phyloP scores from a whole-genome alignment of 2,329 filamentous ascomycete genomes.

The Alternaria tenuissima region DNA sequence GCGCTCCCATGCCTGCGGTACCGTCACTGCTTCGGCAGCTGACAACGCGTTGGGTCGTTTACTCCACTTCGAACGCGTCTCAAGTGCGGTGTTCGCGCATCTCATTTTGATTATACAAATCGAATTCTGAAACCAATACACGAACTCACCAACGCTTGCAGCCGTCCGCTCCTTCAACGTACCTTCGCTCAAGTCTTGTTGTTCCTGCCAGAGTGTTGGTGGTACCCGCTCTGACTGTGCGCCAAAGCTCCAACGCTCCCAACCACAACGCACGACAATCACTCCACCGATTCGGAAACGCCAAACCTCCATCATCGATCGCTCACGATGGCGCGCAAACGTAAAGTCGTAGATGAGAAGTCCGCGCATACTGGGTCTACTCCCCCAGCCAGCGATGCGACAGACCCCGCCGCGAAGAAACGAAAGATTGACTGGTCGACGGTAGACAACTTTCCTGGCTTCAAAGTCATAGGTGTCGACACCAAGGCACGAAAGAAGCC shows the following conservation, averaged over 20 bases:
- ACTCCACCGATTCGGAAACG: background rate
- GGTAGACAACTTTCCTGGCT: constrained; percentile 26
- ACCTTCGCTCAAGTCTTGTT: background rate
- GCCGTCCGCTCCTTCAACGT: background rate
- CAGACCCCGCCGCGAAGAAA: constrained; percentile 11
- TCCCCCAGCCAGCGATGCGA: background rate
- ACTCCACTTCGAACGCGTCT: constrained; percentile 14
- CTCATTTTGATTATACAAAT: background rate
- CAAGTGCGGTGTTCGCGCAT: background rate
- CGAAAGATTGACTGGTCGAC: constrained; percentile 26
- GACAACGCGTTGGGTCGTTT: constrained; percentile 7
- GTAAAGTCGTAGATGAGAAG: background rate
- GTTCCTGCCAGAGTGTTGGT: background rate
- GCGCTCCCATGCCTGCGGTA: background rate
- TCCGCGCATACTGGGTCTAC: background rate
- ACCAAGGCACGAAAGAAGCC: constrained; percentile 11
- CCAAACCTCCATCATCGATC: background rate
- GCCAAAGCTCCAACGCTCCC: background rate
- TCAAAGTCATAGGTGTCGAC: constrained; percentile 17
- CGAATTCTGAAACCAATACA: background rate
- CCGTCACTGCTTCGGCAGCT: background rate
- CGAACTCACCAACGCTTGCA: background rate
- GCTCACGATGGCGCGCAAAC: constrained; percentile 13
- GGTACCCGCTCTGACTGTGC: background rate
- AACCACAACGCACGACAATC: background rate